Evolutionary conservation across 768 basidiomycete genomes (phyloP), one percentile per base, ranked within the genome.

Genomic region (Kondoa subrosea): DNA sequence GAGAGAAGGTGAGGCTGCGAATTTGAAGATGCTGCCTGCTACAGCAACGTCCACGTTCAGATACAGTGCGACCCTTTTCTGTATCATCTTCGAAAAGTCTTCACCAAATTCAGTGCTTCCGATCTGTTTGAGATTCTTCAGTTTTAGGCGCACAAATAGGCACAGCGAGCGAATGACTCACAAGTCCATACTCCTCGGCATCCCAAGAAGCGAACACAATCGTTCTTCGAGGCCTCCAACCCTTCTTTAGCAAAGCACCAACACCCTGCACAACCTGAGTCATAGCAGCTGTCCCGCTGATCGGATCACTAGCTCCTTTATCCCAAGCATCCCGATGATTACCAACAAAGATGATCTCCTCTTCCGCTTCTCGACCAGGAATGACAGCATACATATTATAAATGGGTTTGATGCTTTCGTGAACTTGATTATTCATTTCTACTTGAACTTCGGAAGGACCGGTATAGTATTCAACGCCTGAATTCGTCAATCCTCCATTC

Each of bases 71-170:
- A 85, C 87, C 70, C 92, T 83, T 34, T 86, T 79, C 56, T 82
- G 81, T 50, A 96, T 83, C 84, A 87, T 93, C 17, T 83, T 81
- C 0, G 84, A 75, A 74, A 93, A 96, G 75, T 96, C 93, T 76
- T 96, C 93, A 1, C 85, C 90, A 83, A 87, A 93, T 77, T 96
- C 93, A 2, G 89, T 92, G 73, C 85, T 87, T 30, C 92, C 92
- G 17, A 80, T 75, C 56, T 90, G 81, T 29, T 87, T n/a, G n/a
- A 88, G 65, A 83, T 82, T 81, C 75, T 67, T 31, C 58, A 26
- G 17, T 4, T 29, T 15, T 27, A 50, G 29, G 40, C 30, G 40
- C 33, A 26, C 57, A 4, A 34, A 63, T 61, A 67, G 59, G 56
- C 58, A 60, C 33, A 21, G 25, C 17, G n/a, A 17, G 4, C 30